These are phyloP conservation scores for Chlamydomonas sphaeroides DNA, from an alignment of 139 green algal genomes.

Conservation along the genomic window DNA sequence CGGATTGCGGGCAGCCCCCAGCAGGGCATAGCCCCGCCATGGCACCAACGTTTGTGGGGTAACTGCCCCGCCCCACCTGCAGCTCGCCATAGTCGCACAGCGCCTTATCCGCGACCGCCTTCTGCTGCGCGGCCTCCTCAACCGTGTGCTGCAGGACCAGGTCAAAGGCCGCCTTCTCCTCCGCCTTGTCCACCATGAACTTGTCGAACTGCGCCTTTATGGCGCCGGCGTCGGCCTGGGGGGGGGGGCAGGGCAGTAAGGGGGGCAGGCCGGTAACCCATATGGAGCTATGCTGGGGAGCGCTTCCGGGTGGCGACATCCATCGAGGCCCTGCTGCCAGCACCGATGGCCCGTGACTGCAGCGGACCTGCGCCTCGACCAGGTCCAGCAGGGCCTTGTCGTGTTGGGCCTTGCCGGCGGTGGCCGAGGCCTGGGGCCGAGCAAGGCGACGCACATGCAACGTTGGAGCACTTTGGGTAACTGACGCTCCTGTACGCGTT, in stretches of 20 bases:
- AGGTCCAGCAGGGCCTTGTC: constrained; percentile 33
- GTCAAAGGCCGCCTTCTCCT: constrained; percentile 15
- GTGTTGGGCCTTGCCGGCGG: constrained; percentile 6
- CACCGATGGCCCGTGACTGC: no score
- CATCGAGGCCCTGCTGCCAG: no score
- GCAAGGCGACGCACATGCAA: no score
- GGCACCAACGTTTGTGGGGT: no score
- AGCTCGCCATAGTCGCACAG: constrained; percentile 15
- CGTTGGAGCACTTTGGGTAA: no score
- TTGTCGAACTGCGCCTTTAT: constrained; percentile 24
- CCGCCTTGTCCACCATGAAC: background rate
- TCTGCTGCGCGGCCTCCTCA: background rate
- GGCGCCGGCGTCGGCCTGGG: background rate
- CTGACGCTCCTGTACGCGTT: background rate
- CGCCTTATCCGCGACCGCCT: constrained; percentile 13
- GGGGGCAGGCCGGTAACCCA: background rate
- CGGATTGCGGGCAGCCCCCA: no score
- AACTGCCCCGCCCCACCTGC: no score
- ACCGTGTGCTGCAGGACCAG: background rate
- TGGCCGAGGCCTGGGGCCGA: background rate
- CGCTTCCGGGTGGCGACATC: background rate
- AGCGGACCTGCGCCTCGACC: no score
- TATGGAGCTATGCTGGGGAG: background rate
- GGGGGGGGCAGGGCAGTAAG: no score
- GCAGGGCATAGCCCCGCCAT: background rate